Conservation (phyloP, 1,284 basidiomycete species). For the Moniliophthora roreri region DNA sequence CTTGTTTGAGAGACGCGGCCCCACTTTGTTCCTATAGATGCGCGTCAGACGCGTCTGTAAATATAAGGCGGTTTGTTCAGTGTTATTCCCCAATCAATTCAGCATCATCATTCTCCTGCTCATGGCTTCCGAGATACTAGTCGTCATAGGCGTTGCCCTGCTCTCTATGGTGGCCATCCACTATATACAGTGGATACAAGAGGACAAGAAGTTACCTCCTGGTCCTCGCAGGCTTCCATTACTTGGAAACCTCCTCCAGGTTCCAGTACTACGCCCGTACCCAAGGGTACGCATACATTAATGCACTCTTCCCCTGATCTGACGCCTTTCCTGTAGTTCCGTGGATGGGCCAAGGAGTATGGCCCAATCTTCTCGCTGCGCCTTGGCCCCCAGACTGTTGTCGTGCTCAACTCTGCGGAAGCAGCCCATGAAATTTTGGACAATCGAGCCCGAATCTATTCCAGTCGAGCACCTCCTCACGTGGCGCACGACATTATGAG, state of each 20-base stretch:
- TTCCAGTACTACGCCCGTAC: slow-evolving; percentile 2
- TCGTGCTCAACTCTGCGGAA: slow-evolving; percentile 11
- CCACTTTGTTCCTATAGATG: no score
- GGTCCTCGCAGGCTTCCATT: slow-evolving; percentile 12
- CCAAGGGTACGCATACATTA: background rate
- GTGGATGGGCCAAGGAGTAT: background rate
- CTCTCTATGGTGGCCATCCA: background rate
- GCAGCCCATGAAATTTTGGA: slow-evolving; percentile 14
- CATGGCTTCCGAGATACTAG: no score
- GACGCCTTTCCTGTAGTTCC: background rate
- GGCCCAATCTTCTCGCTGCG: slow-evolving; percentile 11
- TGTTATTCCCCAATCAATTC: no score
- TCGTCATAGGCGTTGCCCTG: background rate
- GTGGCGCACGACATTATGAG: slow-evolving; percentile 4
- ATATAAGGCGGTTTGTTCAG: no score
- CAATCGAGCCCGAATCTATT: slow-evolving; percentile 12
- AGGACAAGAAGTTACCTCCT: slow-evolving; percentile 10
- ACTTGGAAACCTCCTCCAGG: slow-evolving; percentile 13
- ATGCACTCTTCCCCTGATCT: background rate
- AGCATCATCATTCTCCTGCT: no score
- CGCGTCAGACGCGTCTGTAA: no score
- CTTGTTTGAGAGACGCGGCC: no score
- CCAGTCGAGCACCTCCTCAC: slow-evolving; percentile 5
- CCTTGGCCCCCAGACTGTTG: slow-evolving; percentile 10
- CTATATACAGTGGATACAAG: background rate